Percentiles rank a stretch among this genome's conserved stretches.
Conservation (phyloP, 169 alveolate species). For the Plasmodium relictum region DNA sequence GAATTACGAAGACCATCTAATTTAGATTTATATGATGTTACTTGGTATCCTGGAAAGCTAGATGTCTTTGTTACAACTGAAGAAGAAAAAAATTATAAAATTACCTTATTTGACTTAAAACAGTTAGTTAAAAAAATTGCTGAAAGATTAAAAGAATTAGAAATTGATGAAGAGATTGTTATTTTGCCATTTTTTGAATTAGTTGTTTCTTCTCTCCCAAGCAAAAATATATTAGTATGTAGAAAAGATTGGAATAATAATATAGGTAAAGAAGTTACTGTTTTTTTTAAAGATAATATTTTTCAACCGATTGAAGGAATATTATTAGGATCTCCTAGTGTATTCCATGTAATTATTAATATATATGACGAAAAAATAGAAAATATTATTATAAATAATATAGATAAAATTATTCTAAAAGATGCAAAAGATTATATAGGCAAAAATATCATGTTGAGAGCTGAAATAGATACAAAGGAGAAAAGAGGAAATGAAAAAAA, state of each 20-base stretch:
- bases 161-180: constrained; percentile 67
- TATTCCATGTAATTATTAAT: constrained; percentile 75
- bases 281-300: constrained; percentile 77
- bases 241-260: constrained; percentile 84
- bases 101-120: constrained; percentile 38
- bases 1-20: constrained; percentile 82
- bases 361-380: constrained; percentile 58
- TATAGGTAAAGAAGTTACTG: constrained; percentile 78
- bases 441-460: constrained; percentile 20
- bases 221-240: constrained; percentile 71
- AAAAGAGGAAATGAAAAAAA: background rate
- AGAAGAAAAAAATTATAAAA: constrained; percentile 65
- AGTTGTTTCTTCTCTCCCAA: constrained; percentile 23
- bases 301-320: constrained; percentile 73
- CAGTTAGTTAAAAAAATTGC: constrained; percentile 66
- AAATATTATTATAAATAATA: constrained; percentile 10
- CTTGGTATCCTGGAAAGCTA: constrained; percentile 86
- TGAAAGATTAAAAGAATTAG: constrained; percentile 65
- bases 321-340: constrained; percentile 82
- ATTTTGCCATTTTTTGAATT: constrained; percentile 71
- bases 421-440: constrained; percentile 16
- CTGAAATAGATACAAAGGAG: constrained; percentile 11
- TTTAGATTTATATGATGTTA: constrained; percentile 84
- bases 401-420: constrained; percentile 39
- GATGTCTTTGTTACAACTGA: constrained; percentile 80